phyloP scores from a whole-genome alignment of 2,329 filamentous ascomycete species.

The Talaromyces rugulosus region DNA sequence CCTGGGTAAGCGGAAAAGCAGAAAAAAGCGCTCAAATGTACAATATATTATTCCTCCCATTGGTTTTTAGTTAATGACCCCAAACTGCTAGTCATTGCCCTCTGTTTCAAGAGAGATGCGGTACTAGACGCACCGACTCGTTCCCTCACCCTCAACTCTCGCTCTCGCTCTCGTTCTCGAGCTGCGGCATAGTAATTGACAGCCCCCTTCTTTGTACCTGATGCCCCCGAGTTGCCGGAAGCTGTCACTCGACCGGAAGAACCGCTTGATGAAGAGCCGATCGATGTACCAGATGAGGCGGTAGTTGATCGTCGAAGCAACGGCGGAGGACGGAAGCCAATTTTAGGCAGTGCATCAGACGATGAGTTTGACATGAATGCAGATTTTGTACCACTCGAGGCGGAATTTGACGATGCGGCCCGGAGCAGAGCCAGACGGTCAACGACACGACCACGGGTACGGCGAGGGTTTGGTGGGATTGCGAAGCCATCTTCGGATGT shows the following conservation, averaged over 20 bases:
- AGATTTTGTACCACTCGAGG: conserved; percentile 25
- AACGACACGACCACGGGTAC: conserved; percentile 39
- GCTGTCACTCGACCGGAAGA: conserved; percentile 24
- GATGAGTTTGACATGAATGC: conserved; percentile 29
- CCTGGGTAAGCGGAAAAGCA: not conserved
- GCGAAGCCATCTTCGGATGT: conserved; percentile 22
- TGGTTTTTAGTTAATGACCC: conserved; percentile 7
- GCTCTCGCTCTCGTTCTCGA: conserved; percentile 56
- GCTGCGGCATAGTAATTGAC: conserved; percentile 55
- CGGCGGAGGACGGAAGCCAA: conserved; percentile 31
- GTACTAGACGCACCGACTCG: conserved; percentile 31
- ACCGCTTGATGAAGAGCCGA: conserved; percentile 18
- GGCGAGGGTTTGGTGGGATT: conserved; percentile 32
- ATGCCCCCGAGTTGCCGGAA: conserved; percentile 31
- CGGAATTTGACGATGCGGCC: conserved; percentile 42
- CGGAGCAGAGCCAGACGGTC: conserved; percentile 42
- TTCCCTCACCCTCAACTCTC: conserved; percentile 48
- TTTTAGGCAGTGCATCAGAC: conserved; percentile 15
- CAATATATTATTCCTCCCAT: not conserved
- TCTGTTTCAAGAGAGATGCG: conserved; percentile 6
- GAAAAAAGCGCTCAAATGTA: not conserved
- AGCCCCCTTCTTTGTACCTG: conserved; percentile 55
- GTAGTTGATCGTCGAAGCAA: conserved; percentile 28
- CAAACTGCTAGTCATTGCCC: conserved; percentile 3
- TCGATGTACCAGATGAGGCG: conserved; percentile 21